Base-by-base conservation (phyloP, 2,329 filamentous ascomycete genomes). In the Monosporascus sp. region DNA sequence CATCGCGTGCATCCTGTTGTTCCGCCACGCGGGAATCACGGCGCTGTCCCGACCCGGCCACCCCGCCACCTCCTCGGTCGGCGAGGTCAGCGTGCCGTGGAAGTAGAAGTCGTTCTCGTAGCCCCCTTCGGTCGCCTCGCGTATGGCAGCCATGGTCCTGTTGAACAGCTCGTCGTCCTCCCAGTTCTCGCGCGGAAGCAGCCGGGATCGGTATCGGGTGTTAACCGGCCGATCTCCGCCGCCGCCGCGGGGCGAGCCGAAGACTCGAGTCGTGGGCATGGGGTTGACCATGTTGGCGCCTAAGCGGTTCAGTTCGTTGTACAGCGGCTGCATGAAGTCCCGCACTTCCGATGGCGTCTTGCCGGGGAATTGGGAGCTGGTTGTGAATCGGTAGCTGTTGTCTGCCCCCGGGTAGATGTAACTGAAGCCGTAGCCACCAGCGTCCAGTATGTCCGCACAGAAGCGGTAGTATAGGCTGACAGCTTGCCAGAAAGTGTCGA, bases 11-110 rank as follows among this genome's bases (percentile, higher is more conserved):
- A 71, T 66, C 46, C 31, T 67, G 66, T 38, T 66, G 59, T 52
- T 46, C 16, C 77, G 66, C 73, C 74, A 79, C 0, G 75, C 76
- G 1, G 75, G 76, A 49, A 73, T 73, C 26, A 76, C 62, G 16
- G 71, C 69, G 9, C 69, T 66, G 6, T 64, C 58, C 38, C 49
- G 50, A 48, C 66, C 64, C 7, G 62, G 64, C 63, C 68, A 72
- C 24, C 64, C 65, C 2, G 62, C 64, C 17, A 66, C 63, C 6
- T 61, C 59, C 16, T 62, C 65, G 41, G 63, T 66, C 2, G 67
- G 67, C 38, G 65, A 65, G 8, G 66, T 56, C 31, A 68, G 56
- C 38, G 68, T 69, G 8, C 63, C 67, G 56, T 69, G 67, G 59
- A 69, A 69, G 54, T 65, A 64, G 55, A 64, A 68, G 43, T 70